Evolutionary conservation across 1,284 basidiomycete genomes (phyloP), one percentile per base, ranked within the genome.

Genomic region (Taiwanofungus camphoratus): DNA sequence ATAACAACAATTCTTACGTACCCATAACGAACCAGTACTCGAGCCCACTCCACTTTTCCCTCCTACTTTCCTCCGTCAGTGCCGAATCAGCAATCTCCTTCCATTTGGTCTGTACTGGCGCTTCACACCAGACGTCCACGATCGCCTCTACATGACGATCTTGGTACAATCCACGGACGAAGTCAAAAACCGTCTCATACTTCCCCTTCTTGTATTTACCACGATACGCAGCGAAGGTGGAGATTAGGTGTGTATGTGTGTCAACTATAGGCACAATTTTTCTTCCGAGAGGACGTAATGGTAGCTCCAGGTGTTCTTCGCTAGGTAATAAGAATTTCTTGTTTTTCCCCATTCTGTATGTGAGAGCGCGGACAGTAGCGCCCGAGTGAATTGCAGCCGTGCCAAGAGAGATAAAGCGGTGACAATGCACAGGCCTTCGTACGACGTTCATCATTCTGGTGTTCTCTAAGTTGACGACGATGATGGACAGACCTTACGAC

Each of bases 51-150:
- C 84, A 87, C 33, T 69, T 65, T 3, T 61, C 57, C 19, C 57
- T 56, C 45, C 75, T 67, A 32, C 70, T 69, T 40, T 78, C 69
- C 35, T 65, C 63, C 0, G 62, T 70, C 46, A 82, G 22, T 2
- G 85, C 83, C 1, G 82, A 80, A 60, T 89, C 83, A 1, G 87
- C 87, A 35, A 87, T 65, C 49, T 81, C 80, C 52, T 68, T 74
- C 85, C 85, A 90, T 0, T 68, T 37, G 21, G 52, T 65, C 46
- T 66, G 67, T 13, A 85, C 74, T 0, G 84, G 81, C 0, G 83
- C 83, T 54, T 90, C 87, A 52, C 87, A 90, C 81, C 84, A 91
- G 2, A 91, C 87, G 52, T 91, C 87, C 4, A 90, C 76, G 45
- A 90, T 72, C 4, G 79, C 74, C 42, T 77, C 68, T 3, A 87